Base-by-base conservation (phyloP, 2,329 filamentous ascomycete genomes). In the Penicillium sp. region DNA sequence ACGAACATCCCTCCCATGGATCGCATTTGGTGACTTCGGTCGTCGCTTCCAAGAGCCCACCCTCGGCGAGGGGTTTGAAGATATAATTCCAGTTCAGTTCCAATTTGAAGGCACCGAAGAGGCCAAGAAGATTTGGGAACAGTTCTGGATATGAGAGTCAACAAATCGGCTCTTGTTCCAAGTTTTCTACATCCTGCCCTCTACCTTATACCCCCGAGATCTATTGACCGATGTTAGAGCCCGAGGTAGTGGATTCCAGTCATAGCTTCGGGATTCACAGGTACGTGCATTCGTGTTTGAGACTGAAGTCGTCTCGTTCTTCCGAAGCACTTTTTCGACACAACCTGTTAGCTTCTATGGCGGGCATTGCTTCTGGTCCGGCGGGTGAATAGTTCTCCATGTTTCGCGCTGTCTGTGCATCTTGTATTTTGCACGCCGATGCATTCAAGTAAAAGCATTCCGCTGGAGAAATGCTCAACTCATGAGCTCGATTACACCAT, bases 21-120 rank as follows among this genome's bases (percentile, higher is more conserved):
- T 94, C 57, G 93, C 94, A 0, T 97, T 96, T 69, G 84, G 80
- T 23, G 82, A 85, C 12, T 99, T 90, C 66, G 76, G 79, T 15
- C 83, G 85, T 8, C 82, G 89, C 48, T 94, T 89, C 72, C 84
- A 85, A 59, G 81, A 86, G 60, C 94, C 93, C 0, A 81, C 79
- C 36, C 54, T 81, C 1, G 79, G 82, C 12, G 94, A 99, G 73
- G 93, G 93, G 0, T 96, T 96, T 64, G 76, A 87, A 58, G 90
- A 96, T 60, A 83, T 99, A 33, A 78, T 83, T 1, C 82, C 84
- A 49, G 76, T 95, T 0, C 82, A 88, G 29, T 99, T 99, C 65
- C 67, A 79, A 68, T 93, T 94, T 66, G 76, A 82, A 39, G 90
- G 90, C 0, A 81, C 79, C 1, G 80, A 84, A 47, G 83, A 87